Evolutionary conservation across 495 filamentous ascomycete species (phyloP).

Genomic region (Neurospora africana): DNA sequence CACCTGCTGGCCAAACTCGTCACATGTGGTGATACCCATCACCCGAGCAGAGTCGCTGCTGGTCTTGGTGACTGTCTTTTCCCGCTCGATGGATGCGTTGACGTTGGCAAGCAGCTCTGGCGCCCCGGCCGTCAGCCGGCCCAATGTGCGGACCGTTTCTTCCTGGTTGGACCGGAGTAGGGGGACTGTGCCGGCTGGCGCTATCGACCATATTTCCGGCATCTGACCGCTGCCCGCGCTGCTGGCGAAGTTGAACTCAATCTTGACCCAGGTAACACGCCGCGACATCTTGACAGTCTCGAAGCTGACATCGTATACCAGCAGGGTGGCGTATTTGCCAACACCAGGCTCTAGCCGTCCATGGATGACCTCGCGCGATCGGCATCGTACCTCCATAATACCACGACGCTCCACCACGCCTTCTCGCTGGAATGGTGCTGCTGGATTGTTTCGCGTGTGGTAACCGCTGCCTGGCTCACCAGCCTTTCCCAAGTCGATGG

Average conservation of each 20-base stretch:
- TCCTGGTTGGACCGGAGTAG: not conserved
- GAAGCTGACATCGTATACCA: conserved; percentile 4
- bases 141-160: not conserved
- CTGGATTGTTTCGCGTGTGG: conserved; percentile 16
- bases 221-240: not conserved
- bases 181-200: not conserved
- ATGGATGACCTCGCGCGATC: conserved; percentile 10
- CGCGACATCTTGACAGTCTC: conserved; percentile 1
- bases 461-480: conserved; percentile 10
- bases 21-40: not conserved
- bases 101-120: conserved; percentile 3
- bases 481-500: conserved; percentile 2
- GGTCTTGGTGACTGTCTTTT: conserved; percentile 9
- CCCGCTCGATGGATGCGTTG: conserved; percentile 1
- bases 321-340: not conserved
- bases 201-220: not conserved
- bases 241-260: conserved; percentile 2
- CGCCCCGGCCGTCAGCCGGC: not conserved
- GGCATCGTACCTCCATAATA: conserved; percentile 15
- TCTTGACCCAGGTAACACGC: not conserved
- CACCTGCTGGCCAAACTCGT: conserved; percentile 10
- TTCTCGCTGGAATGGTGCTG: conserved; percentile 9
- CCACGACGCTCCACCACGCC: conserved; percentile 14
- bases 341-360: conserved; percentile 2
- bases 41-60: conserved; percentile 12